These are phyloP conservation scores for Mycena galopus DNA, from an alignment of 768 basidiomycete genomes.

Conservation along the genomic window DNA sequence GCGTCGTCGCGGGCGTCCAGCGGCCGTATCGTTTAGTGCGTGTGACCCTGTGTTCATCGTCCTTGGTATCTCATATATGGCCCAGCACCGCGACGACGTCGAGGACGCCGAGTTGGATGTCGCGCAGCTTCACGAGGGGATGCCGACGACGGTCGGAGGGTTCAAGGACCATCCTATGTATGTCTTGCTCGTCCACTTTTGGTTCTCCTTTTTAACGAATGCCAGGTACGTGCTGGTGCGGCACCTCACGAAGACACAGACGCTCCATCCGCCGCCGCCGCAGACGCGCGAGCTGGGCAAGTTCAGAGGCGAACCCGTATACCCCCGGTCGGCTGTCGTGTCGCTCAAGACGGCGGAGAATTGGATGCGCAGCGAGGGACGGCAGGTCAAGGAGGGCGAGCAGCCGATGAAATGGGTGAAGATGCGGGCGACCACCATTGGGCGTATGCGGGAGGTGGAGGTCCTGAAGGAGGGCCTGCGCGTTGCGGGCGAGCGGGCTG, in stretches of 20 bases:
- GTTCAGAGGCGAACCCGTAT: conserved; percentile 95
- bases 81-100: conserved; percentile 89
- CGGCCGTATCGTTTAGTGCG: conserved; percentile 88
- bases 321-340: conserved; percentile 86
- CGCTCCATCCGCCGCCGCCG: conserved; percentile 79
- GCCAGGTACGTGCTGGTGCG: conserved; percentile 85
- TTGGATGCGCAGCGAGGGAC: conserved; percentile 90
- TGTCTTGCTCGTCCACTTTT: conserved; percentile 41
- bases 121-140: conserved; percentile 86
- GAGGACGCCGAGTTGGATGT: conserved; percentile 91
- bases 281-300: conserved; percentile 83
- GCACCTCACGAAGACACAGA: conserved; percentile 90
- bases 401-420: conserved; percentile 95
- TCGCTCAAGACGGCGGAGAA: conserved; percentile 91
- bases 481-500: conserved; percentile 54
- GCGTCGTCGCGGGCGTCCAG: conserved; percentile 70
- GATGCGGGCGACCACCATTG: conserved; percentile 84
- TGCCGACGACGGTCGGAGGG: conserved; percentile 91
- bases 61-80: conserved; percentile 34
- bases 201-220: not conserved
- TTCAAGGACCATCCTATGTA: conserved; percentile 98
- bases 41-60: conserved; percentile 33
- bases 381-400: conserved; percentile 75
- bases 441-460: conserved; percentile 77
- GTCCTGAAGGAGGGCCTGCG: conserved; percentile 57